A percentile compares a stretch with the other conserved stretches of the same genome.
phyloP scores from a whole-genome alignment of 805 yeast species.

The Yamadazyma nakazawae region DNA sequence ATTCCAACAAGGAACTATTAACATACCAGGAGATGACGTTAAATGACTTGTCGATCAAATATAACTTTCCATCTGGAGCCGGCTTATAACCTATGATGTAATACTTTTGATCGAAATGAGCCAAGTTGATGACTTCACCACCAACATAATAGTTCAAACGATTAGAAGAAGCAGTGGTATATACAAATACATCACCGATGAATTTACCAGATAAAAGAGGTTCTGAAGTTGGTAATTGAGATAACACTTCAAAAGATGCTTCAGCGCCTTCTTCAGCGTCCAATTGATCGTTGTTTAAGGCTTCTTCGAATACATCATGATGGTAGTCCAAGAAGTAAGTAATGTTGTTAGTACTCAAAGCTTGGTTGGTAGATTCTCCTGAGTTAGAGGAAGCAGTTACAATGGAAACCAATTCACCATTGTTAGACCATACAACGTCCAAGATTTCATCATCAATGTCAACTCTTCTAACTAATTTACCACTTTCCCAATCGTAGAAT shows the following conservation, averaged over 20 bases:
- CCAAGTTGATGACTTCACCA: slow-evolving; percentile 85
- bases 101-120: slow-evolving; percentile 86
- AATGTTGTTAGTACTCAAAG: slow-evolving; percentile 42
- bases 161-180: slow-evolving; percentile 75
- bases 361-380: slow-evolving; percentile 16
- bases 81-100: slow-evolving; percentile 87
- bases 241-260: slow-evolving; percentile 76
- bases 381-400: slow-evolving; percentile 31
- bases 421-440: slow-evolving; percentile 88
- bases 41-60: slow-evolving; percentile 87
- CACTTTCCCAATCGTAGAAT: slow-evolving; percentile 93
- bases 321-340: slow-evolving; percentile 77
- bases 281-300: slow-evolving; percentile 52
- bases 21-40: slow-evolving; percentile 77
- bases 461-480: slow-evolving; percentile 78
- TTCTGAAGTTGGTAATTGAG: slow-evolving; percentile 69
- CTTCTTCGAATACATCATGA: slow-evolving; percentile 61
- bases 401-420: slow-evolving; percentile 83
- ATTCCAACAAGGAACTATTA: slow-evolving; percentile 84
- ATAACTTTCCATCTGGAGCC: slow-evolving; percentile 77
- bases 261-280: slow-evolving; percentile 88
- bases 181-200: slow-evolving; percentile 96
- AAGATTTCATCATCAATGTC: slow-evolving; percentile 73
- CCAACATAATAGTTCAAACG: slow-evolving; percentile 94
- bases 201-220: slow-evolving; percentile 84